Conservation (phyloP, 2,329 filamentous ascomycete species). For the Ilyonectria destructans region DNA sequence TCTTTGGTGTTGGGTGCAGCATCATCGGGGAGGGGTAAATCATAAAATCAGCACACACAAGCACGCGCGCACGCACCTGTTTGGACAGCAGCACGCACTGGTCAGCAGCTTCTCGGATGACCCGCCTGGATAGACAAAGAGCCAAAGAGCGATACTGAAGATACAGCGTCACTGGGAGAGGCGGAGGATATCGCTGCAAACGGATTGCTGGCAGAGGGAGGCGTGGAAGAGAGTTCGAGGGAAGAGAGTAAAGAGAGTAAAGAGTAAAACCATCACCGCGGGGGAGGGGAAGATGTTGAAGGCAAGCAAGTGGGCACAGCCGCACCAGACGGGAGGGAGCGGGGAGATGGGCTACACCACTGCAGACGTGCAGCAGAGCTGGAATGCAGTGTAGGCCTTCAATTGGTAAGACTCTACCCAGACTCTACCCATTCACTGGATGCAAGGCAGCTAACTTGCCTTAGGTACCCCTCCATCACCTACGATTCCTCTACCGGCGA, state of each 20-base stretch:
- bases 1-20: neutral
- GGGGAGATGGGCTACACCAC: neutral
- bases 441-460: neutral
- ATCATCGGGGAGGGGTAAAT: neutral
- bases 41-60: slow-evolving; percentile 2
- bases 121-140: neutral
- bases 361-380: neutral
- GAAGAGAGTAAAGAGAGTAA: neutral
- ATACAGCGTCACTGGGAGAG: neutral
- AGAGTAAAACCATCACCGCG: neutral
- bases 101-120: neutral
- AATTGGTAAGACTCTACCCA: slow-evolving; percentile 14
- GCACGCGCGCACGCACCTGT: neutral
- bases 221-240: neutral
- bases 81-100: neutral
- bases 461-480: neutral
- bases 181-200: neutral
- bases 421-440: neutral
- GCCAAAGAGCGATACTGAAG: neutral
- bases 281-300: neutral
- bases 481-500: neutral
- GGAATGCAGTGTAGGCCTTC: neutral
- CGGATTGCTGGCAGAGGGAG: neutral
- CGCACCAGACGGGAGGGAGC: slow-evolving; percentile 2
- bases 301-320: slow-evolving; percentile 11